Evolutionary conservation across 2,329 filamentous ascomycete genomes (phyloP).

Genomic region (Clarireedia hainanense): DNA sequence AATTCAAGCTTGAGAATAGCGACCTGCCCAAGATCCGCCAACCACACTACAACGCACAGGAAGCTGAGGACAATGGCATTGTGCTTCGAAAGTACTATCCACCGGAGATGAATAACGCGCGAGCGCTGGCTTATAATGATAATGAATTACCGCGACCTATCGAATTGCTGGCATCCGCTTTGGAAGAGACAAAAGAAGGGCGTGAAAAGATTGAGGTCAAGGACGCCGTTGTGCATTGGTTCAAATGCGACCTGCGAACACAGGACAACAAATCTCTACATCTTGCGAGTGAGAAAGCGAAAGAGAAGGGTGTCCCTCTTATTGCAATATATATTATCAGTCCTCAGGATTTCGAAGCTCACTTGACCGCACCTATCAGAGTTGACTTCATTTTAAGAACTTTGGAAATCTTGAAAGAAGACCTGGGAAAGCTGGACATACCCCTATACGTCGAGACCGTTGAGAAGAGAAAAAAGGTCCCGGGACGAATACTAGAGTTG

Average conservation of each 20-base stretch:
- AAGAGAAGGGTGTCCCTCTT: conserved; percentile 59
- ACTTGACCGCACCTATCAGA: conserved; percentile 62
- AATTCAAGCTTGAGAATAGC: conserved; percentile 13
- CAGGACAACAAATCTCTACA: conserved; percentile 66
- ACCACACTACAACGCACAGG: conserved; percentile 28
- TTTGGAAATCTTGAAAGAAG: conserved; percentile 54
- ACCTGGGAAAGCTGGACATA: conserved; percentile 64
- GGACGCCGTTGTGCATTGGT: conserved; percentile 77
- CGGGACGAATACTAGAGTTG: conserved; percentile 53
- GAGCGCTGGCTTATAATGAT: conserved; percentile 67
- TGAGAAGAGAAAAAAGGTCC: conserved; percentile 54
- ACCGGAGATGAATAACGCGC: conserved; percentile 73
- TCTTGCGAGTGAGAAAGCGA: conserved; percentile 59
- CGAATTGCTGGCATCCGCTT: conserved; percentile 52
- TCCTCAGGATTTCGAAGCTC: conserved; percentile 78
- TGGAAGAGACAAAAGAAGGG: conserved; percentile 49
- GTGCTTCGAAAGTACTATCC: conserved; percentile 74
- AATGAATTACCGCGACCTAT: conserved; percentile 66
- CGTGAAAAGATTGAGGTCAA: conserved; percentile 46
- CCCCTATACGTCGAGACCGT: conserved; percentile 71
- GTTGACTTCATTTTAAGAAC: conserved; percentile 78
- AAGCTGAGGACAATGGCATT: conserved; percentile 47
- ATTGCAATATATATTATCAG: conserved; percentile 73
- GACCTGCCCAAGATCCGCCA: conserved; percentile 17
- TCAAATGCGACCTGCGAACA: conserved; percentile 71